Evolutionary conservation across 148 eudicot species (phyloP).

Genomic region (Camellia lanceoleosa): DNA sequence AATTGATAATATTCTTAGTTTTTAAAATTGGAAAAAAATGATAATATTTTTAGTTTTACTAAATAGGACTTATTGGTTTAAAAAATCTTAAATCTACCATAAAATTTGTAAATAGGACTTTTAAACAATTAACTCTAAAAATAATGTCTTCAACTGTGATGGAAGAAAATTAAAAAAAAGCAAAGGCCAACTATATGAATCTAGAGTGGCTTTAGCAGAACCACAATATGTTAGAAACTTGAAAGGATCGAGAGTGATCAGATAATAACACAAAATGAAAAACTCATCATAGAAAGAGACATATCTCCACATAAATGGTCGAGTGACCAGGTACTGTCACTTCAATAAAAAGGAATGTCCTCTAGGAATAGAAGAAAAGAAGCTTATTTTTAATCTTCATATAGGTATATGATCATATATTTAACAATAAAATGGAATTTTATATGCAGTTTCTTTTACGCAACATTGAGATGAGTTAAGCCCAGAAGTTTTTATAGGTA

Average conservation of each 20-base stretch:
- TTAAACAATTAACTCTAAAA: too few species aligned
- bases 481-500: not conserved
- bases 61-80: too few species aligned
- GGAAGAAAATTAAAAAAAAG: not conserved
- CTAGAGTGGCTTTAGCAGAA: not conserved
- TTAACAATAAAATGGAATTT: not conserved
- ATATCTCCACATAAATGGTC: not conserved
- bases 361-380: not conserved
- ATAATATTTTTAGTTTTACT: too few species aligned
- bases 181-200: not conserved
- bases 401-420: not conserved
- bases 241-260: not conserved
- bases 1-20: too few species aligned
- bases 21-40: too few species aligned
- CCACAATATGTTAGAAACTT: not conserved
- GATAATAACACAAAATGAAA: conserved; percentile 4
- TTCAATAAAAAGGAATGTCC: not conserved
- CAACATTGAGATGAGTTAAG: not conserved
- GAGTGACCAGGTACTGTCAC: not conserved
- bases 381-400: not conserved
- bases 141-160: not conserved
- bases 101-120: too few species aligned
- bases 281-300: not conserved
- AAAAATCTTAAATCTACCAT: too few species aligned
- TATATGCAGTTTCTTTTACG: not conserved